phyloP scores from a whole-genome alignment of 108 stramenopile species.

The Phaeodactylum tricornutum region DNA sequence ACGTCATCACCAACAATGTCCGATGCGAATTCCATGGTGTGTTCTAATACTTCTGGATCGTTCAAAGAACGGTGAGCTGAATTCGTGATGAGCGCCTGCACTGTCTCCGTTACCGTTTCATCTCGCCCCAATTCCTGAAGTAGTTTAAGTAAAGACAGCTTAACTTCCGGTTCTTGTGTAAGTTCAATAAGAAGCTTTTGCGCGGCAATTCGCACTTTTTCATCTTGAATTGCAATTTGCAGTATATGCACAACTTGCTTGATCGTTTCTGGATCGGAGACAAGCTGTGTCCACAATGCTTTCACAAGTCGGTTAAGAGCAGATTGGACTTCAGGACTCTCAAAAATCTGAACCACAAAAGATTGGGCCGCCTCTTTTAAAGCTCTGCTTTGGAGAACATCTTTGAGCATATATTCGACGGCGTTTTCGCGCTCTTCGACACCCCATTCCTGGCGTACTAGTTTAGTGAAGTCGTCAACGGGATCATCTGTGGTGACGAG shows the following conservation, averaged over 20 bases:
- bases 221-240: slow-evolving; percentile 57
- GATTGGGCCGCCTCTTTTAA: slow-evolving; percentile 33
- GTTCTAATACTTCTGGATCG: slow-evolving; percentile 80
- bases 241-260: slow-evolving; percentile 57
- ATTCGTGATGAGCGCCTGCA: slow-evolving; percentile 53
- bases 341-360: slow-evolving; percentile 37
- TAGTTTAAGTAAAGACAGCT: slow-evolving; percentile 50
- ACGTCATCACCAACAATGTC: slow-evolving; percentile 84
- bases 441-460: slow-evolving; percentile 12
- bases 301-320: slow-evolving; percentile 44
- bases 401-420: slow-evolving; percentile 23
- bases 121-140: slow-evolving; percentile 61
- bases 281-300: slow-evolving; percentile 64
- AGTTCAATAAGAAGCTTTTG: slow-evolving; percentile 49
- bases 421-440: slow-evolving; percentile 7
- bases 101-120: slow-evolving; percentile 40
- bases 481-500: slow-evolving; percentile 23
- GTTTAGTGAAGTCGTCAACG: slow-evolving; percentile 22
- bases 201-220: slow-evolving; percentile 45
- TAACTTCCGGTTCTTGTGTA: slow-evolving; percentile 62
- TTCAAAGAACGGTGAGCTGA: slow-evolving; percentile 74
- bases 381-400: slow-evolving; percentile 22
- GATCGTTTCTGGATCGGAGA: slow-evolving; percentile 63
- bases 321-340: slow-evolving; percentile 50
- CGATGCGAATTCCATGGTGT: slow-evolving; percentile 85